These are phyloP conservation scores for Raddia guianensis DNA, from an alignment of 176 grass and related monocot species.

Conservation along the genomic window DNA sequence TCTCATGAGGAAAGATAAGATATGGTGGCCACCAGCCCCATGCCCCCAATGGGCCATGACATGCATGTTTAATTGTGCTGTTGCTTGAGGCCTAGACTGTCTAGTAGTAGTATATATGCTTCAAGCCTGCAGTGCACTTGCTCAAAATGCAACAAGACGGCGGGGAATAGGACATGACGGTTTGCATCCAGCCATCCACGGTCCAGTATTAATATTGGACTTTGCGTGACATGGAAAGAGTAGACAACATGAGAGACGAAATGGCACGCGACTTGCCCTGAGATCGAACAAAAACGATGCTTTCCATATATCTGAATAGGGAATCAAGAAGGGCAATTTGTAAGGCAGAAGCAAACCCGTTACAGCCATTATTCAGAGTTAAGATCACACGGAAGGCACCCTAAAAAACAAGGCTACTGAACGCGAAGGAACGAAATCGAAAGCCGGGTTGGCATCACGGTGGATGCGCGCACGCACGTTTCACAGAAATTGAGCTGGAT, in stretches of 20 bases:
- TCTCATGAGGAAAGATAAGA: constrained; percentile 20
- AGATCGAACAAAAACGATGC: background rate
- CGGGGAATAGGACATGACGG: background rate
- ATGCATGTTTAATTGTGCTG: background rate
- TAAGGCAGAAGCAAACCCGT: no score
- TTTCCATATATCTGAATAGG: background rate
- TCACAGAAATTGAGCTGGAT: background rate
- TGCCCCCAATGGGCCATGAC: background rate
- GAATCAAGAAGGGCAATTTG: no score
- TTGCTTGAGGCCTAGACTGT: no score
- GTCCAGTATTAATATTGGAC: background rate
- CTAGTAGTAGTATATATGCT: background rate
- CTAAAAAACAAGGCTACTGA: background rate
- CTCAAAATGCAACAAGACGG: background rate
- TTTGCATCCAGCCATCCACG: background rate
- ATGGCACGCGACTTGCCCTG: background rate
- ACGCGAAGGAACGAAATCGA: background rate
- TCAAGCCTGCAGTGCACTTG: background rate
- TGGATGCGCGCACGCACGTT: background rate
- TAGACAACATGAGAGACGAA: background rate
- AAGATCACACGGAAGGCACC: background rate
- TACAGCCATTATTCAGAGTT: constrained; percentile 25
- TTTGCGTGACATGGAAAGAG: constrained; percentile 15
- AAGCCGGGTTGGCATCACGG: constrained; percentile 9
- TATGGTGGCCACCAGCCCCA: background rate